phyloP scores from a whole-genome alignment of 2,329 filamentous ascomycete species.

The Neocucurbitaria cava region DNA sequence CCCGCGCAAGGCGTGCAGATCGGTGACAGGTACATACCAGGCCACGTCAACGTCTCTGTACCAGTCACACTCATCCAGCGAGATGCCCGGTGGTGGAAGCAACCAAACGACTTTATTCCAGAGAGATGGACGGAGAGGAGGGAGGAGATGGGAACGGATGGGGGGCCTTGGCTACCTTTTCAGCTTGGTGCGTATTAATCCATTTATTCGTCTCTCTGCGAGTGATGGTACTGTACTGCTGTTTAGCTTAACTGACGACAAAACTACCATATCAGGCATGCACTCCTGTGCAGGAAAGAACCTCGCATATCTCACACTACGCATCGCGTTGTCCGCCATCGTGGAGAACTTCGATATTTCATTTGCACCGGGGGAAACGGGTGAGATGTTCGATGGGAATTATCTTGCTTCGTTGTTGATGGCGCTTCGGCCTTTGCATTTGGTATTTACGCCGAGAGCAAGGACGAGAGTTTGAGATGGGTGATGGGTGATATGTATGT shows the following conservation, averaged over 20 bases:
- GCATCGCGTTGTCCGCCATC: slow-evolving; percentile 18
- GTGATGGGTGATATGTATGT: not conserved
- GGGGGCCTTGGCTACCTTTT: slow-evolving; percentile 24
- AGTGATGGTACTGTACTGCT: too few species aligned
- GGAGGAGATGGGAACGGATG: slow-evolving; percentile 24
- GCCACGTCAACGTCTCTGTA: slow-evolving; percentile 17
- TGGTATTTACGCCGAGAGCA: slow-evolving; percentile 27
- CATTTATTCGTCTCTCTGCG: too few species aligned
- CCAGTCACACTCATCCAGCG: slow-evolving; percentile 15
- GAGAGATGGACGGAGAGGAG: slow-evolving; percentile 24
- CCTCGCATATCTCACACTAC: slow-evolving; percentile 21
- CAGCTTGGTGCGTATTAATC: slow-evolving; percentile 10
- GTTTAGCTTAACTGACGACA: slow-evolving; percentile 22
- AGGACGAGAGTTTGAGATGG: not conserved
- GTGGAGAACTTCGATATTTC: slow-evolving; percentile 19
- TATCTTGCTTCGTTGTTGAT: slow-evolving; percentile 28
- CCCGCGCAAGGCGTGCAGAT: slow-evolving; percentile 45
- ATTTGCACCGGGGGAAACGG: slow-evolving; percentile 25
- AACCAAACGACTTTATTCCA: slow-evolving; percentile 20
- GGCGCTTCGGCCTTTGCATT: slow-evolving; percentile 36
- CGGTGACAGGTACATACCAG: slow-evolving; percentile 17
- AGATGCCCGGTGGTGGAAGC: slow-evolving; percentile 20
- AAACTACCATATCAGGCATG: too few species aligned
- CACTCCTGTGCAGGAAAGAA: slow-evolving; percentile 26
- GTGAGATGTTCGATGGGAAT: slow-evolving; percentile 26